Percentiles rank a stretch among this genome's conserved stretches.
Evolutionary conservation across 2,329 filamentous ascomycete species (phyloP).

Genomic region (Colletotrichum sp.): DNA sequence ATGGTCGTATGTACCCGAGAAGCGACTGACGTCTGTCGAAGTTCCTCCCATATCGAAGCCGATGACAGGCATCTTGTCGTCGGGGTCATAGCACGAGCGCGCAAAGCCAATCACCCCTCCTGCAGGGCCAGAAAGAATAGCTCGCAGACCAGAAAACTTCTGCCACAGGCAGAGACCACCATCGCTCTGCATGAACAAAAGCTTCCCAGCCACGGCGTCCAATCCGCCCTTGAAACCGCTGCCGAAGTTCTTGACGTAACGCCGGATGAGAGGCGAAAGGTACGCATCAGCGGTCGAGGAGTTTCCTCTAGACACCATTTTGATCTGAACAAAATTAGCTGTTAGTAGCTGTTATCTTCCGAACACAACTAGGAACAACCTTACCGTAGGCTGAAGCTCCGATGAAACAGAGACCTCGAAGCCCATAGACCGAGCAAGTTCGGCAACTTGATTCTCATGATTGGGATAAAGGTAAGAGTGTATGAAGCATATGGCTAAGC

Average conservation of each 20-base stretch:
- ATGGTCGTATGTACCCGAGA: conserved; percentile 72
- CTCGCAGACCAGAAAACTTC: conserved; percentile 68
- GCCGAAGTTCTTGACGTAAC: conserved; percentile 71
- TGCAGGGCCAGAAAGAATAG: conserved; percentile 71
- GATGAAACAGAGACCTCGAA: conserved; percentile 61
- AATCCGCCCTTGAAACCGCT: conserved; percentile 66
- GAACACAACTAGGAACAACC: conserved; percentile 51
- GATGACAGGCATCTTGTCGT: conserved; percentile 68
- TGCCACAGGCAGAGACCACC: conserved; percentile 51
- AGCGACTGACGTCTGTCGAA: conserved; percentile 73
- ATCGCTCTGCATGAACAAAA: conserved; percentile 65
- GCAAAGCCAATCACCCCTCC: conserved; percentile 77
- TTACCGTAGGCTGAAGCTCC: conserved; percentile 70
- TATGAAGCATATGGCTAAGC: conserved; percentile 67
- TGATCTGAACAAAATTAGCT: conserved; percentile 46
- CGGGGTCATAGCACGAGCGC: conserved; percentile 68
- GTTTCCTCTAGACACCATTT: conserved; percentile 69
- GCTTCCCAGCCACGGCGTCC: conserved; percentile 55
- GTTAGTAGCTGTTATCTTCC: accelerated
- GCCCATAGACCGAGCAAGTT: conserved; percentile 56
- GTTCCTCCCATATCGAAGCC: conserved; percentile 61
- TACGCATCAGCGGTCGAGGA: conserved; percentile 76
- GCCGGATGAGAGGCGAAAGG: conserved; percentile 71
- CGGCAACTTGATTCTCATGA: conserved; percentile 51
- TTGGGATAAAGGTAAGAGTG: conserved; percentile 70